Base-by-base conservation (phyloP, 225 moss, liverwort and hornwort species). In the Bryum argenteum region DNA sequence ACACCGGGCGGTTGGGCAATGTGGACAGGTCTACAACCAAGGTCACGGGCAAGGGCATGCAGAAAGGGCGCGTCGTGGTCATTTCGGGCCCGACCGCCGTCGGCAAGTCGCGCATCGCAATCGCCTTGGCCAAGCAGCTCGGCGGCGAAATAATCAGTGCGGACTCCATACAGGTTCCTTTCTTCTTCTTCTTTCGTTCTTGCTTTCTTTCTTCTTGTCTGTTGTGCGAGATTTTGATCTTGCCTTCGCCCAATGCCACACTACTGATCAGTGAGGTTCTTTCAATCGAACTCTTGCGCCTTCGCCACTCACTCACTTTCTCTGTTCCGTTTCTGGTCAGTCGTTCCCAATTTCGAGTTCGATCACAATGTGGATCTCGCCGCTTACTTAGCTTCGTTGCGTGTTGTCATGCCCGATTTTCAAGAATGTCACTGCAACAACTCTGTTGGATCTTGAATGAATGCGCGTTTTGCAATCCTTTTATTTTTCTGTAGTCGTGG, bases 1-100 rank as follows among this genome's bases (percentile, higher is more conserved):
- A 72, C 1, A 58, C 82, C 6, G 81, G 78, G 50, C 60, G 78
- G 61, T 41, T 81, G 61, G 81, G 81, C 65, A 81, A 78, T 78
- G 85, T 69, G 70, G 81, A 85, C 69, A 64, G 81, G 47, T 67
- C 71, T 21, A 53, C 65, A 6, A 24, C 48, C 58, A 81, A 78
- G 72, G 61, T 61, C 21, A 41, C 72, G 41, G 79, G 75, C 18
- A 54, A 69, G 64, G 73, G 60, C 61, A 74, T 75, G 57, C 74
- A 80, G 81, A 81, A 78, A 66, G 75, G 75, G 9, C 83, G 83
- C 14, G 87, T 87, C 9, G 77, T 87, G 52, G 70, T 87, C 19
- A 87, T 87, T 73, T 83, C 87, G 12, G 87, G 87, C 4, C 87
- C 87, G 61, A 87, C 87, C 21, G 87, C 83, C 12, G 87, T 87